Conservation (phyloP, 2,329 filamentous ascomycete genomes). For the Aspergillus fructus region DNA sequence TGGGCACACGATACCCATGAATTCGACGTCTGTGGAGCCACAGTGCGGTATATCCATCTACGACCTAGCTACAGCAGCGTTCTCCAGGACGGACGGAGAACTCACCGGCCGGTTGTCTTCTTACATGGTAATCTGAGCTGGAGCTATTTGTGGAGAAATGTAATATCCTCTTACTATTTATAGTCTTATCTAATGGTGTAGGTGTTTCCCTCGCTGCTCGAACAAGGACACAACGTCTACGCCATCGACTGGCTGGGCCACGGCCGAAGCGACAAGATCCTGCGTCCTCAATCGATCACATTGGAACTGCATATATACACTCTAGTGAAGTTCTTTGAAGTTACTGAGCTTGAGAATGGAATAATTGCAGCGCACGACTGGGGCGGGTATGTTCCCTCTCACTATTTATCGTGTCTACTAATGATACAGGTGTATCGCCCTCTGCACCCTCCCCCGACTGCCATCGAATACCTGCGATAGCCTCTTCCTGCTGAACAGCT, state of each 20-base stretch:
- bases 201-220: neutral
- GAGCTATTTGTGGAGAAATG: constrained; percentile 5
- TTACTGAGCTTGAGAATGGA: neutral
- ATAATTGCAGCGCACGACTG: neutral
- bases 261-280: constrained; percentile 3
- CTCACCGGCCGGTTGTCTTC: neutral
- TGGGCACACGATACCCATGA: neutral
- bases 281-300: neutral
- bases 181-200: neutral
- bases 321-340: neutral
- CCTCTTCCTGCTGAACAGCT: constrained; percentile 2
- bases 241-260: constrained; percentile 4
- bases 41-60: neutral
- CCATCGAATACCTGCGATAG: neutral
- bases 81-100: neutral
- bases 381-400: neutral
- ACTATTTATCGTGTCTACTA: neutral
- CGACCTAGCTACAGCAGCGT: neutral
- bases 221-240: constrained; percentile 1
- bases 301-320: neutral
- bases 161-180: neutral
- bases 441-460: neutral
- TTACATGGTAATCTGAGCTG: neutral
- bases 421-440: neutral
- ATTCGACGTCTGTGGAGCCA: constrained; percentile 3